These are phyloP conservation scores for Pythium coloratum DNA, from an alignment of 352 stramenopile genomes.

Conservation along the genomic window DNA sequence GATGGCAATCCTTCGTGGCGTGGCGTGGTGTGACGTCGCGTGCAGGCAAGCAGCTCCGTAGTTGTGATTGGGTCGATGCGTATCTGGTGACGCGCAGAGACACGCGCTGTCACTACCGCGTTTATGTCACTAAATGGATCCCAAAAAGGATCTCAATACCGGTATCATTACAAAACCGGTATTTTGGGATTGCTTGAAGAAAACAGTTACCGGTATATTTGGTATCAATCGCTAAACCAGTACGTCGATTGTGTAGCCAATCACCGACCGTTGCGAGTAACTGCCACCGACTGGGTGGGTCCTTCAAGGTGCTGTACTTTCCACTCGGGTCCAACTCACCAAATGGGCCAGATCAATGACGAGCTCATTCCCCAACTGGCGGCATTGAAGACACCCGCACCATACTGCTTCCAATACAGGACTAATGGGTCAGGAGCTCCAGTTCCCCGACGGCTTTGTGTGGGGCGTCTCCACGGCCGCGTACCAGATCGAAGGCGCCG, in stretches of 20 bases:
- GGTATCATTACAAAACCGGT: neutral
- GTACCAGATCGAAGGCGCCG: conserved; percentile 93
- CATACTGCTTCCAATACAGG: neutral
- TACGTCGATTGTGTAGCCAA: neutral
- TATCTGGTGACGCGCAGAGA: neutral
- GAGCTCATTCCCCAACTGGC: neutral
- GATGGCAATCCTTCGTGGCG: too few species aligned
- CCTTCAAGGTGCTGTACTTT: neutral
- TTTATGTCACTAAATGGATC: neutral
- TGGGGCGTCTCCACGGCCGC: conserved; percentile 87
- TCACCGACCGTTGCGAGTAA: neutral
- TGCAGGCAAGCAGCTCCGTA: neutral
- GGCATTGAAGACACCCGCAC: neutral
- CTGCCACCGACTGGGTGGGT: neutral
- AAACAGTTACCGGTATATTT: neutral
- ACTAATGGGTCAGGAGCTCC: conserved; percentile 5
- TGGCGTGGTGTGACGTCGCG: neutral
- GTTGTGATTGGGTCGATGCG: neutral
- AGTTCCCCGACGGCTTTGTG: conserved; percentile 66
- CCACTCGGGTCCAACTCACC: neutral
- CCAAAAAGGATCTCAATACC: neutral
- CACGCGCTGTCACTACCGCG: neutral
- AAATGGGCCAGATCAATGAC: too few species aligned
- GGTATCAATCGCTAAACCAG: neutral
- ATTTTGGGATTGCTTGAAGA: neutral